Conservation (phyloP, 1,284 basidiomycete species). For the Pseudozyma tsukubaensis region DNA sequence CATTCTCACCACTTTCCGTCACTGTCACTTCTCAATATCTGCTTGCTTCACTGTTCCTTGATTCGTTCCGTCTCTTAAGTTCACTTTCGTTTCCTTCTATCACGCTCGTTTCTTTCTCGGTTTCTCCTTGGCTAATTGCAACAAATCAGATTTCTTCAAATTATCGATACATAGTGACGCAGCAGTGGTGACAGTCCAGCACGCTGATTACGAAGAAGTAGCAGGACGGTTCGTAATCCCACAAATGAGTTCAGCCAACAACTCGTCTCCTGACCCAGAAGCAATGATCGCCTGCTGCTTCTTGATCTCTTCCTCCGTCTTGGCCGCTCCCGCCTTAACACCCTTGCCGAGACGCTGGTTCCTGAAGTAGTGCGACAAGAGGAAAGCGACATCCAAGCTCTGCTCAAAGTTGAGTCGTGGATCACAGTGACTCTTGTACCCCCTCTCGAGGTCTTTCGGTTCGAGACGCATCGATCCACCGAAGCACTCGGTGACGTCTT, state of each 20-base stretch:
- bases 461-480: conserved; percentile 74
- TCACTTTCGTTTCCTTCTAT: too few species aligned
- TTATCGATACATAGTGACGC: too few species aligned
- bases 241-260: conserved; percentile 47
- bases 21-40: too few species aligned
- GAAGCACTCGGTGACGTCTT: conserved; percentile 81
- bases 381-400: conserved; percentile 69
- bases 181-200: too few species aligned
- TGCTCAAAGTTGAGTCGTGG: conserved; percentile 73
- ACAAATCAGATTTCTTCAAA: too few species aligned
- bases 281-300: conserved; percentile 49
- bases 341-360: conserved; percentile 49
- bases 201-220: not conserved
- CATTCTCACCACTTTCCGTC: too few species aligned
- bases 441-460: conserved; percentile 72
- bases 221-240: conserved; percentile 42
- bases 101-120: too few species aligned
- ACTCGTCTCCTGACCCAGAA: conserved; percentile 43
- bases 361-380: conserved; percentile 61
- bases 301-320: conserved; percentile 37
- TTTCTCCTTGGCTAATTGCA: too few species aligned
- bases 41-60: too few species aligned
- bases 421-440: conserved; percentile 70
- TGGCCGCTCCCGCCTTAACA: conserved; percentile 2
- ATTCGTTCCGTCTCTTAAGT: too few species aligned